Evolutionary conservation across 345 rosid genomes (phyloP).

Genomic region (Syzygium aromaticum): DNA sequence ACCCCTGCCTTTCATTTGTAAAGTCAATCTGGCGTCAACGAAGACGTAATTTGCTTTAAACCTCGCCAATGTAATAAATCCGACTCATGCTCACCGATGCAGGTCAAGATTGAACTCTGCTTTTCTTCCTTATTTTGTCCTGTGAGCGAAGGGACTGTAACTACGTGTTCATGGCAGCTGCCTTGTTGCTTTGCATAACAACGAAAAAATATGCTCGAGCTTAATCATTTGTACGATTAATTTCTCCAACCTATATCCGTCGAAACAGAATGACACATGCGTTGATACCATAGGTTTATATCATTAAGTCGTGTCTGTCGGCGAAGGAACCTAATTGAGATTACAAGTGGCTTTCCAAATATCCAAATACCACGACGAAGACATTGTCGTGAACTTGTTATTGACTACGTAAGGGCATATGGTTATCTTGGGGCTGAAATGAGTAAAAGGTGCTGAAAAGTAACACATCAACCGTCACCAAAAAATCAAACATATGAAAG

Average conservation of each 20-base stretch:
- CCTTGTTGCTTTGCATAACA: neutral
- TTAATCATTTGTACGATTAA: neutral
- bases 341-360: neutral
- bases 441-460: neutral
- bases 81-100: neutral
- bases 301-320: neutral
- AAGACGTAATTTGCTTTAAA: neutral
- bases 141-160: neutral
- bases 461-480: neutral
- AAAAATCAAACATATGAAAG: neutral
- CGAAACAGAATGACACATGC: neutral
- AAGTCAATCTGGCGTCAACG: neutral
- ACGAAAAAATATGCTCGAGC: neutral
- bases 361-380: neutral
- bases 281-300: neutral
- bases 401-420: neutral
- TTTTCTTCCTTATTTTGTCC: neutral
- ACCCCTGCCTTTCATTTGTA: neutral
- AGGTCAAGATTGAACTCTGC: neutral
- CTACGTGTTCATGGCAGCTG: neutral
- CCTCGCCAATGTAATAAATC: neutral
- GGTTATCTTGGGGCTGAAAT: neutral
- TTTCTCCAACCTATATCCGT: neutral
- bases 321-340: neutral
- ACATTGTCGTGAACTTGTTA: neutral